Evolutionary conservation across 768 basidiomycete genomes (phyloP), one percentile per base, ranked within the genome.

Genomic region (Dendrothele bispora): DNA sequence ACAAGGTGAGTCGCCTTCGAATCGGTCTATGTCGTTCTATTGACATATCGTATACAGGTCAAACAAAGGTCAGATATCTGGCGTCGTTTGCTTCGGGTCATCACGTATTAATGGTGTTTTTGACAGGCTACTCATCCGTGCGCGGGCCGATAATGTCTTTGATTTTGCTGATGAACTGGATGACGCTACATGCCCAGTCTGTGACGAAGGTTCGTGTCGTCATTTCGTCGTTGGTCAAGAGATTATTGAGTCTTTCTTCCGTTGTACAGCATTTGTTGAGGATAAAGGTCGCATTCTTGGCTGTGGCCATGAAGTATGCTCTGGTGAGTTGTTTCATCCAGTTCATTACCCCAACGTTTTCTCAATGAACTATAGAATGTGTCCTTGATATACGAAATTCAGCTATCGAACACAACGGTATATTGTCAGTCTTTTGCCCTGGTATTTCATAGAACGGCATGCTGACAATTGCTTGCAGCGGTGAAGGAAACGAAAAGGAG

Each of bases 261-360:
- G 7, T 42, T n/a, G 7, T 29, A 11, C 51, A 79, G 79, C 78
- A 48, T 74, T 77, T 46, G 64, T 70, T 25, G 68, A 68, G 14
- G 67, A 75, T 40, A 80, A 71, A 49, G 83, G 84, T 2, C 72
- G 79, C 6, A 63, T 91, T n/a, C 72, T 89, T 8, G 60, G 65
- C 1, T 91, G 90, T 55, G 72, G 78, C 1, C 87, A 90, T 55
- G 79, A 82, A 46, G 74, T 86, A 29, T 90, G 88, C 55, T 71
- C 69, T 24, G 77, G 81, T 81, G 24, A 28, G 72, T 56, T 15
- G 11, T n/a, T 18, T 15, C 32, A 21, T n/a, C n/a, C n/a, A n/a
- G n/a, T n/a, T n/a, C 8, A 11, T 8, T 17, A 5, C 6, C 10
- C n/a, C 14, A 11, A 11, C 21, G 15, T 25, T 35, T 41, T 22